A percentile compares a stretch with the other conserved stretches of the same genome.
Conservation (phyloP, 768 basidiomycete species). For the Pisolithus tinctorius region DNA sequence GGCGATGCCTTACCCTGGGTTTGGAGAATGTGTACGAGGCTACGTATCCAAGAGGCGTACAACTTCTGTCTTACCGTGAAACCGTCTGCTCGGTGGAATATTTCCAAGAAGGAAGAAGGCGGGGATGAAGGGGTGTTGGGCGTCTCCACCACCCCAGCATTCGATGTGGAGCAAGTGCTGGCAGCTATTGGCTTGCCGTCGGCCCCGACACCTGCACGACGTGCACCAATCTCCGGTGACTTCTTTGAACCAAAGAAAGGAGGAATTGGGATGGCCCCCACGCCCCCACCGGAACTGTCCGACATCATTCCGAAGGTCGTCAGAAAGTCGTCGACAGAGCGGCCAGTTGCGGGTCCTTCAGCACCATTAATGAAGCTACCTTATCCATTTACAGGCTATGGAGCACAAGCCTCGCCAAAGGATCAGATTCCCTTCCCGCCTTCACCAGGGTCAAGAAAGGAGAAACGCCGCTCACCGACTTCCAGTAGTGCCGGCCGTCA, state of each 20-base stretch:
- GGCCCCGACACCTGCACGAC: constrained; percentile 45
- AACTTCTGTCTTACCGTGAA: constrained; percentile 66
- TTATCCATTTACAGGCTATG: constrained; percentile 65
- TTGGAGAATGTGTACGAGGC: constrained; percentile 68
- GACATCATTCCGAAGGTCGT: constrained; percentile 41
- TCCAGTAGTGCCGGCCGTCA: constrained; percentile 26
- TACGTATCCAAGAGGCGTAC: constrained; percentile 71
- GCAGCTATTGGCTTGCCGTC: constrained; percentile 48
- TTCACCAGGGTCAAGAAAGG: constrained; percentile 40
- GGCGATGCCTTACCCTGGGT: constrained; percentile 60
- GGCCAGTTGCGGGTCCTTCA: constrained; percentile 30
- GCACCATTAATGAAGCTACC: constrained; percentile 47
- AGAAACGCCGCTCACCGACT: constrained; percentile 26
- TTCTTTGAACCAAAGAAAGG: constrained; percentile 48
- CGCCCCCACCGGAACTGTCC: constrained; percentile 25
- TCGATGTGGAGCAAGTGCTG: constrained; percentile 52
- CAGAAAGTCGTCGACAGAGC: constrained; percentile 43
- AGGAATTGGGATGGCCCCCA: constrained; percentile 17
- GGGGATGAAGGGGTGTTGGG: constrained; percentile 19
- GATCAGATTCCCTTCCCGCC: constrained; percentile 76
- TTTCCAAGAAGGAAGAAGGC: constrained; percentile 25
- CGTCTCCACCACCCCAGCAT: constrained; percentile 26
- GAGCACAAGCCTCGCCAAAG: constrained; percentile 54
- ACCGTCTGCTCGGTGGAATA: constrained; percentile 29
- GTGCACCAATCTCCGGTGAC: constrained; percentile 56